Evolutionary conservation across 2,329 filamentous ascomycete genomes (phyloP).

Genomic region (Plectosphaerella cucumerina): DNA sequence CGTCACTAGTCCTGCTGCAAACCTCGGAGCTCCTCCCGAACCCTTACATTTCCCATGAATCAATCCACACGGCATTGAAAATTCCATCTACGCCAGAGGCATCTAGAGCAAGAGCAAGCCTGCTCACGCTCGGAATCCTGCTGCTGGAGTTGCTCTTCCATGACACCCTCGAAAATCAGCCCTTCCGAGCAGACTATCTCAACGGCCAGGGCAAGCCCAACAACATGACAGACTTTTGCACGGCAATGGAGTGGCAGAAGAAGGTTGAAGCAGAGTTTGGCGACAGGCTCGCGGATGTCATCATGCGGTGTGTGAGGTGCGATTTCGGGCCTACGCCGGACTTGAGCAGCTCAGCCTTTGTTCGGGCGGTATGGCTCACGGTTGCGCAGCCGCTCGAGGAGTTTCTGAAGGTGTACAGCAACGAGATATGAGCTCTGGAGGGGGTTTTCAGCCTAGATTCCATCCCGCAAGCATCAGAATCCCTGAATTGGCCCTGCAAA

Average conservation of each 20-base stretch:
- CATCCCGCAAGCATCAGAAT: too few relatives aligned
- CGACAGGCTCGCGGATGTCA: neutral
- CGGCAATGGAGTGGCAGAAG: neutral
- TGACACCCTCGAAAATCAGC: neutral
- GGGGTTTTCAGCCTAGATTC: too few relatives aligned
- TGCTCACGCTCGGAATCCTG: neutral
- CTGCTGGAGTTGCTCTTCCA: neutral
- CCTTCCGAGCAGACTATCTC: neutral
- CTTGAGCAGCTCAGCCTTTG: neutral
- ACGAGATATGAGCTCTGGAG: neutral
- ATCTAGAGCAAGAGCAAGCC: neutral
- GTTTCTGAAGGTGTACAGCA: neutral
- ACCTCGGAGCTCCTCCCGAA: neutral
- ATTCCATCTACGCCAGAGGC: neutral
- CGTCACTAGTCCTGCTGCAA: neutral
- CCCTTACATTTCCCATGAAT: neutral
- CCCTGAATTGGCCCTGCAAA: too few relatives aligned
- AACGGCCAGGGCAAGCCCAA: neutral
- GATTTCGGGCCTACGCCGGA: neutral
- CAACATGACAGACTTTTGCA: neutral
- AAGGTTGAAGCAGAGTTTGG: neutral
- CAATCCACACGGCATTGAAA: neutral
- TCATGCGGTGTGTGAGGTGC: neutral
- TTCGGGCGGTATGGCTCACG: neutral
- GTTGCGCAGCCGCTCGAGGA: neutral